Percentiles rank a stretch among this genome's conserved stretches.
These are phyloP conservation scores for Trichoderma citrinoviride DNA, from an alignment of 2,329 filamentous ascomycete genomes.

Conservation along the genomic window DNA sequence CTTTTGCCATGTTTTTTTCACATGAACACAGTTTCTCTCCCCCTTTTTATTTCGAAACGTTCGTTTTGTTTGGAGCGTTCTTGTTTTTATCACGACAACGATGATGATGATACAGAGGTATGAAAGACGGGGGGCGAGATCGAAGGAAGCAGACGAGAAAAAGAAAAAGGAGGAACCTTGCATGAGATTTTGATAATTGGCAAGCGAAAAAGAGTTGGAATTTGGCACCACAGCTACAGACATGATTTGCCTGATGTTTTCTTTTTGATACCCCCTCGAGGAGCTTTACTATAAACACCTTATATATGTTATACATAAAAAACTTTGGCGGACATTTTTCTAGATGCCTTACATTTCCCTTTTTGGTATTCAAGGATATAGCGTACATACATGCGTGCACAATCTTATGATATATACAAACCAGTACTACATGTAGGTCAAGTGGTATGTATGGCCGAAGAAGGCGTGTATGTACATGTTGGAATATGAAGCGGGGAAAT, in stretches of 20 bases:
- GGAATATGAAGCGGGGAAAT: no score
- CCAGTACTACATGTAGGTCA: no score
- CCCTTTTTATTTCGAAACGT: not conserved
- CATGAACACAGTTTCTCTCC: no score
- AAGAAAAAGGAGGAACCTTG: not conserved
- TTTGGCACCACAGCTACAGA: not conserved
- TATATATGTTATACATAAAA: constrained; percentile 22
- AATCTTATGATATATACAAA: no score
- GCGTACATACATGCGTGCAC: no score
- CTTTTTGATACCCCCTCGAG: constrained; percentile 32
- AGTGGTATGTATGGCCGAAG: no score
- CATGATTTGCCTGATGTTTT: constrained; percentile 6
- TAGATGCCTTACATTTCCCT: no score
- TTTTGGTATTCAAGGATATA: no score
- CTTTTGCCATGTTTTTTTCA: not conserved
- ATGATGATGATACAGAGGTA: not conserved
- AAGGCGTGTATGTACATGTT: not conserved
- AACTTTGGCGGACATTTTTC: not conserved
- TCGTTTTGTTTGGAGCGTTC: not conserved
- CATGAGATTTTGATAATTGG: not conserved
- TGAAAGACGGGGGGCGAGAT: no score
- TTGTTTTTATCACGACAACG: not conserved
- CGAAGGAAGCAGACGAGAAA: not conserved
- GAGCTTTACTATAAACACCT: constrained; percentile 14
- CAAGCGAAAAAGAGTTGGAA: constrained; percentile 22